Conservation (phyloP, 2,329 filamentous ascomycete species). For the Calonectria pseudoreteaudii region DNA sequence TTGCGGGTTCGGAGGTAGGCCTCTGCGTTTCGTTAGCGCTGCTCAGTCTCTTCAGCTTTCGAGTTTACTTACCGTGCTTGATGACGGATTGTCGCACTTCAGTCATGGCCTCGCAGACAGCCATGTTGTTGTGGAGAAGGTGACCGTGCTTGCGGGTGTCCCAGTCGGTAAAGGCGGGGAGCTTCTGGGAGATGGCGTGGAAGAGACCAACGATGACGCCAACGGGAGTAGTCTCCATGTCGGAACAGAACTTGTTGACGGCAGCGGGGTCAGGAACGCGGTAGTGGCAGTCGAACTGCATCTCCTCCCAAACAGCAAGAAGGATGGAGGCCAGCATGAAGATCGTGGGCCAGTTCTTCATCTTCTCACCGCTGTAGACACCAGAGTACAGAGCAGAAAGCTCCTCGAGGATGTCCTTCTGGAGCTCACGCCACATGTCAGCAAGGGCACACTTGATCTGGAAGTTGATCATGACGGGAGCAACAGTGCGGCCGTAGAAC, state of each 20-base stretch:
- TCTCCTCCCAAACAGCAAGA: constrained; percentile 96
- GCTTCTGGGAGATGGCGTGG: constrained; percentile 97
- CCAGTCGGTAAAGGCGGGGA: constrained; percentile 94
- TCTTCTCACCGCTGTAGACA: constrained; percentile 95
- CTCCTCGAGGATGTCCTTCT: constrained; percentile 96
- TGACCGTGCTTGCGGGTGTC: constrained; percentile 92
- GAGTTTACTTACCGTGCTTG: constrained; percentile 82
- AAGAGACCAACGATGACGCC: constrained; percentile 97
- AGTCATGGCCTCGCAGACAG: constrained; percentile 95
- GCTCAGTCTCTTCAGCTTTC: neutral
- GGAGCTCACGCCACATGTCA: constrained; percentile 97
- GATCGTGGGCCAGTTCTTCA: constrained; percentile 99
- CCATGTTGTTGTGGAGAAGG: constrained; percentile 88
- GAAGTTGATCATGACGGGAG: constrained; percentile 99
- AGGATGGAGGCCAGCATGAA: constrained; percentile 97
- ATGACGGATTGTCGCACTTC: constrained; percentile 93
- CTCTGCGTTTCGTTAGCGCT: constrained; percentile 67
- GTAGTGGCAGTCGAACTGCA: constrained; percentile 99
- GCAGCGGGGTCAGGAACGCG: constrained; percentile 85
- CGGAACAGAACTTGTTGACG: constrained; percentile 93
- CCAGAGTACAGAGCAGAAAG: constrained; percentile 94
- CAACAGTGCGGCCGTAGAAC: constrained; percentile 89
- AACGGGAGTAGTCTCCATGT: constrained; percentile 97
- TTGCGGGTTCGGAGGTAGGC: constrained; percentile 85
- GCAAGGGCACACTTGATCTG: constrained; percentile 98